Evolutionary conservation across 1,284 basidiomycete genomes (phyloP).

Genomic region (Ustilago crameri): DNA sequence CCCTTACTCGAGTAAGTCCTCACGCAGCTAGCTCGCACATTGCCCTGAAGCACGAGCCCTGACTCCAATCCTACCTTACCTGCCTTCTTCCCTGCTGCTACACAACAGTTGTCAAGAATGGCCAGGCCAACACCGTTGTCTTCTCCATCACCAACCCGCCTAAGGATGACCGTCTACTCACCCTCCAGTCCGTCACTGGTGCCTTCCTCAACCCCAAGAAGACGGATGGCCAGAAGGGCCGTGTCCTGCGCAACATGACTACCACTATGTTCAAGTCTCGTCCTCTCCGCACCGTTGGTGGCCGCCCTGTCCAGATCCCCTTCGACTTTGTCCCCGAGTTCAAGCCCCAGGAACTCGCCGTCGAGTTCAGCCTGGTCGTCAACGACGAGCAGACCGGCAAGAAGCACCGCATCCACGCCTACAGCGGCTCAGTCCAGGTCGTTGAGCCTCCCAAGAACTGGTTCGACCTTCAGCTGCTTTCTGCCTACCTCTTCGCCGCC

Average conservation of each 20-base stretch:
- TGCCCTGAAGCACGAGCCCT: not conserved
- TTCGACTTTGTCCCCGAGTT: conserved; percentile 66
- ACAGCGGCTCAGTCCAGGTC: conserved; percentile 61
- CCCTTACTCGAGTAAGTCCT: conserved; percentile 54
- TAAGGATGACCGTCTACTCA: conserved; percentile 58
- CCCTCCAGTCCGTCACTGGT: conserved; percentile 61
- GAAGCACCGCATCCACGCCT: conserved; percentile 61
- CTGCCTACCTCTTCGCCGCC: conserved; percentile 52
- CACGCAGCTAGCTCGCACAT: not conserved
- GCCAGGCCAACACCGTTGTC: conserved; percentile 65
- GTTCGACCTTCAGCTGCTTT: conserved; percentile 63
- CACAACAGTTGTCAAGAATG: conserved; percentile 60
- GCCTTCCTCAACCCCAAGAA: conserved; percentile 65
- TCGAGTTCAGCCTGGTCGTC: conserved; percentile 61
- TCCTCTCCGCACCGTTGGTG: conserved; percentile 51
- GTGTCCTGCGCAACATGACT: conserved; percentile 67
- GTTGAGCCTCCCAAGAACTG: conserved; percentile 64
- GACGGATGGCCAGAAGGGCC: conserved; percentile 56
- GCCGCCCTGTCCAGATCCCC: conserved; percentile 60
- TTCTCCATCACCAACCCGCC: conserved; percentile 59
- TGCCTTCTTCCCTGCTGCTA: not conserved
- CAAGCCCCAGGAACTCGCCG: conserved; percentile 62
- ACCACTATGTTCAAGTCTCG: conserved; percentile 59
- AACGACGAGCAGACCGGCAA: conserved; percentile 61
- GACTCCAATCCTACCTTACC: conserved; percentile 1